phyloP scores from a whole-genome alignment of 208 protist species.

The Endotrypanum monterogeii region DNA sequence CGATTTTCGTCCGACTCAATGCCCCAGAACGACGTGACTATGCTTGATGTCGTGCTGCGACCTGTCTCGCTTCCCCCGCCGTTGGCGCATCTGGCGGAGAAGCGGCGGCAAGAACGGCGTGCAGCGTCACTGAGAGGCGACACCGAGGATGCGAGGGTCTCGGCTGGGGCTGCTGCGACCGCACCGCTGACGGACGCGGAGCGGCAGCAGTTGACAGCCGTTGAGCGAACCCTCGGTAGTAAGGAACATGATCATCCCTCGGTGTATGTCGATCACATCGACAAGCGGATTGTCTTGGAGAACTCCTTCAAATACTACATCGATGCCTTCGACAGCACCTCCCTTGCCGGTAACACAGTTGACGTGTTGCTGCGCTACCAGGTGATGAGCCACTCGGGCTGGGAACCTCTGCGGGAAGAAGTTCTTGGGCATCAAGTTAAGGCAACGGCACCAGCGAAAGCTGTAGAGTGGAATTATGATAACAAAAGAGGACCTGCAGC shows the following conservation, averaged over 20 bases:
- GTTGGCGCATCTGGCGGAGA: constrained; percentile 17
- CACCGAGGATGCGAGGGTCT: neutral
- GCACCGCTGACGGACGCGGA: constrained; percentile 49
- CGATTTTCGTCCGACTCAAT: constrained; percentile 41
- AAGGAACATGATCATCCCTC: constrained; percentile 35
- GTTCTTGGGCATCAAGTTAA: constrained; percentile 25
- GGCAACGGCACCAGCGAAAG: constrained; percentile 1
- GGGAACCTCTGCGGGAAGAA: constrained; percentile 49
- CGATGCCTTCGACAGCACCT: constrained; percentile 36
- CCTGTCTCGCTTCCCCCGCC: constrained; percentile 20
- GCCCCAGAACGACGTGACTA: constrained; percentile 52
- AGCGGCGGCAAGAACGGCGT: constrained; percentile 20
- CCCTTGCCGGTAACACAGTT: constrained; percentile 30
- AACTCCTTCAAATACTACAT: constrained; percentile 72
- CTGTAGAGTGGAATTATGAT: neutral
- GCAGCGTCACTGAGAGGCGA: neutral
- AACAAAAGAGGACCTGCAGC: neutral
- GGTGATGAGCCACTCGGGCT: constrained; percentile 77
- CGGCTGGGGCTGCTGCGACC: neutral
- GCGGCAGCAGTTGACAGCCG: constrained; percentile 25
- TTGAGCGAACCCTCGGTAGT: constrained; percentile 20
- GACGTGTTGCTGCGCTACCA: constrained; percentile 71
- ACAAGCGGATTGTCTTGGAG: constrained; percentile 37
- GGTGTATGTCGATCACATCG: constrained; percentile 40
- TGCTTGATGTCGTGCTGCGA: constrained; percentile 58